Conservation (phyloP, 805 yeast species). For the Barnettozyma botsteinii region DNA sequence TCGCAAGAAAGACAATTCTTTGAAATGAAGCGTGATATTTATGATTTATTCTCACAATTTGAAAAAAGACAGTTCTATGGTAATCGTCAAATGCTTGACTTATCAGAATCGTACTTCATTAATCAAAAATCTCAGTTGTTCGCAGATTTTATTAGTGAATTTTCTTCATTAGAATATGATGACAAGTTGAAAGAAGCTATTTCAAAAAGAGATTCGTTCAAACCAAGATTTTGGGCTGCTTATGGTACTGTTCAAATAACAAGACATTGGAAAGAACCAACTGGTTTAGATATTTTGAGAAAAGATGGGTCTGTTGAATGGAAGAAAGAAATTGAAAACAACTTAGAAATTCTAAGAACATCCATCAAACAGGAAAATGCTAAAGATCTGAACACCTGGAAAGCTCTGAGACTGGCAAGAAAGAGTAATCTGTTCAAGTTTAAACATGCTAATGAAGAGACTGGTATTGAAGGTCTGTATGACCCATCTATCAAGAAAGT, state of each 20-base stretch:
- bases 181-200: conserved; percentile 1
- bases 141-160: conserved; percentile 3
- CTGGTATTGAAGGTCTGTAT: conserved; percentile 37
- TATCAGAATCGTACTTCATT: conserved; percentile 7
- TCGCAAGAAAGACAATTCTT: background rate
- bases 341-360: conserved; percentile 6
- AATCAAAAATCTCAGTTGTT: conserved; percentile 10
- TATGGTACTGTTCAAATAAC: conserved; percentile 24
- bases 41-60: background rate
- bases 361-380: conserved; percentile 4
- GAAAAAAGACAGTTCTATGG: conserved; percentile 6
- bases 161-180: conserved; percentile 4
- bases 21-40: conserved; percentile 5
- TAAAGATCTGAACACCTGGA: conserved; percentile 33
- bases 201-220: conserved; percentile 5
- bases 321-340: conserved; percentile 1
- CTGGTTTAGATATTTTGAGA: conserved; percentile 33
- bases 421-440: conserved; percentile 32
- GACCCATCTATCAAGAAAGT: conserved; percentile 20
- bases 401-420: conserved; percentile 37
- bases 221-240: conserved; percentile 19
- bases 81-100: background rate
- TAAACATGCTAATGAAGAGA: conserved; percentile 28
- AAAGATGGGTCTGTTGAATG: conserved; percentile 9
- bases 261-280: conserved; percentile 33